Conservation (phyloP, 1,284 basidiomycete genomes). For the Cutaneotrichosporon sp. region DNA sequence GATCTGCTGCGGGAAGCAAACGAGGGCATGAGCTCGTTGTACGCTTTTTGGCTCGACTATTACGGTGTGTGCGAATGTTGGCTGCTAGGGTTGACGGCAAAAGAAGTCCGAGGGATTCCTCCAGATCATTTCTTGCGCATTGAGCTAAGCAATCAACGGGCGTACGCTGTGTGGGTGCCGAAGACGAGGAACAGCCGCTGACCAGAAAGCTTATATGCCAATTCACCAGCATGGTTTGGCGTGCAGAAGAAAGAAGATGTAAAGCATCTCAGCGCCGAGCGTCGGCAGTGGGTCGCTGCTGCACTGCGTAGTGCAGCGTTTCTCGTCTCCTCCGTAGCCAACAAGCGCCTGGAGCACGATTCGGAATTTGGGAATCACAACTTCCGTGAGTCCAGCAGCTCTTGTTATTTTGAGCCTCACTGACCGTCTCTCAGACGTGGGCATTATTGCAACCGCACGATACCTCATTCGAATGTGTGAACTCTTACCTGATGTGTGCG, state of each 20-base stretch:
- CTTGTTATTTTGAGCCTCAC: no score
- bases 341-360: slow-evolving; percentile 13
- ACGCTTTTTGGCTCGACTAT: slow-evolving; percentile 22
- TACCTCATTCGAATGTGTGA: slow-evolving; percentile 23
- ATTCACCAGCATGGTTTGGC: slow-evolving; percentile 15
- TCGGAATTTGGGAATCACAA: slow-evolving; percentile 20
- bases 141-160: slow-evolving; percentile 17
- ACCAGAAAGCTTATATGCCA: slow-evolving; percentile 8
- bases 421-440: slow-evolving; percentile 14
- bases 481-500: slow-evolving; percentile 14
- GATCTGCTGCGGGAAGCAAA: slow-evolving; percentile 20
- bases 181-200: no score
- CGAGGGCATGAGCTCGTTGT: slow-evolving; percentile 16
- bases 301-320: slow-evolving; percentile 13
- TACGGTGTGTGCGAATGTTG: slow-evolving; percentile 20
- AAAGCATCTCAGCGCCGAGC: slow-evolving; percentile 8
- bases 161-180: slow-evolving; percentile 11
- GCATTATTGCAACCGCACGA: slow-evolving; percentile 18
- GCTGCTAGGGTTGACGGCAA: no score
- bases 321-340: slow-evolving; percentile 9
- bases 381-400: slow-evolving; percentile 10
- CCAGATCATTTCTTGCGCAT: slow-evolving; percentile 23
- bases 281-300: slow-evolving; percentile 10
- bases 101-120: slow-evolving; percentile 1
- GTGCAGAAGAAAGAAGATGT: slow-evolving; percentile 14